Base-by-base conservation (phyloP, 129 eudicot species). In the Rutidosis leptorrhynchoides region DNA sequence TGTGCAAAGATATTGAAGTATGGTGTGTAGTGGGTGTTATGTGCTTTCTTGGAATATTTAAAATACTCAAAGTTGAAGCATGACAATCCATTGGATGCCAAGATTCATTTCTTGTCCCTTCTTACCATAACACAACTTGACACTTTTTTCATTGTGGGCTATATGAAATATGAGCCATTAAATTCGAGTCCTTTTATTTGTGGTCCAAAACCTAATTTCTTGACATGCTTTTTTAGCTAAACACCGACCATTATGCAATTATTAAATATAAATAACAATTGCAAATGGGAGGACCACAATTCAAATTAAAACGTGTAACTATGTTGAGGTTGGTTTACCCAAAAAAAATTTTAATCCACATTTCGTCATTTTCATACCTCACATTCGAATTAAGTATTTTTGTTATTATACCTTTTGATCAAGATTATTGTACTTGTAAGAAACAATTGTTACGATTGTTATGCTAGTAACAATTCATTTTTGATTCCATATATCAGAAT, bases 201-300 rank as follows among this genome's bases (percentile, higher is more conserved):
- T 75, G 87, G 87, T 69, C 60, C 21, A 71, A 60, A 82, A 78
- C 81, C 87, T 74, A 82, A 82, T 78, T 77, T 82, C 29, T 42
- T 82, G 26, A 25, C 63, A 33, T 58, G 45, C 80, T 78, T 72
- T 70, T 70, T 76, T 78, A 78, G 83, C 63, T 63, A 66, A 42
- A 74, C 74, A 78, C 87, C 83, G 81, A 71, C 79, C 81, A 67
- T 24, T 26, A 64, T 57, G 45, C 3, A 19, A 28, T 19, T 15
- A 68, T 9, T 5, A 20, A 42, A 22, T 60, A 26, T 71, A 60
- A 29, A 24, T 4, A 23, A 20, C 16, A 15, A 6, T 49, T n/a
- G 55, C 55, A 49, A 49, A 49, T 49, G 55, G 24, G 55, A 6
- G 32, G 29, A 30, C 28, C 30, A 51, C 56, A n/a, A 51, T n/a